Conservation (phyloP, 2,329 filamentous ascomycete species). For the Chaetomiaceae sp. region DNA sequence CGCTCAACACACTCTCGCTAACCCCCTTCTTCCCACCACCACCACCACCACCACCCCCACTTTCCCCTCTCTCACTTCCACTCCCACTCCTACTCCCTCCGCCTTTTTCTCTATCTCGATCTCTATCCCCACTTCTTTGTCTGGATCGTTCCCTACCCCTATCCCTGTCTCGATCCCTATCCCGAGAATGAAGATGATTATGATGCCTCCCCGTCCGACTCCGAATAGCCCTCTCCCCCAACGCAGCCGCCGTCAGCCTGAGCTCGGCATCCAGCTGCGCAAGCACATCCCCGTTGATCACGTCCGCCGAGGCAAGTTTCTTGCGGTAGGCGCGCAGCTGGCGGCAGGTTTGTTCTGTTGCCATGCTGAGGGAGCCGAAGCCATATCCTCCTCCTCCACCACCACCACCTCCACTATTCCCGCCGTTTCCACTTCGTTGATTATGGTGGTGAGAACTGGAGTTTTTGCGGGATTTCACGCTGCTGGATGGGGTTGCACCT, state of each 20-base stretch:
- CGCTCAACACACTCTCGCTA: slow-evolving; percentile 56
- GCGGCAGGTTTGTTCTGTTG: slow-evolving; percentile 61
- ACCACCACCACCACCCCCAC: neutral
- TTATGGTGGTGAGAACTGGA: slow-evolving; percentile 32
- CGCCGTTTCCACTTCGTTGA: neutral
- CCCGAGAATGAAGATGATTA: neutral
- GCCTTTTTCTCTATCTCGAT: no score
- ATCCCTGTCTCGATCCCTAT: slow-evolving; percentile 26
- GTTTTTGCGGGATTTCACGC: slow-evolving; percentile 42
- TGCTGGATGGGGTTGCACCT: slow-evolving; percentile 32
- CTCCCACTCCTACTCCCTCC: no score
- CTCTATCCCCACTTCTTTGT: no score
- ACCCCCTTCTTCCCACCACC: slow-evolving; percentile 34
- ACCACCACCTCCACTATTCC: neutral
- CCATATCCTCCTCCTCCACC: slow-evolving; percentile 29
- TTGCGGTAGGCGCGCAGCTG: slow-evolving; percentile 59
- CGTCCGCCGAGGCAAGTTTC: slow-evolving; percentile 52
- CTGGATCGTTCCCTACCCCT: no score
- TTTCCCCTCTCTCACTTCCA: no score
- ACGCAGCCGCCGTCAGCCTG: slow-evolving; percentile 56
- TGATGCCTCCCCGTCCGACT: slow-evolving; percentile 30
- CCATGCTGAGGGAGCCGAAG: slow-evolving; percentile 55
- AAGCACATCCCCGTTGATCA: slow-evolving; percentile 54
- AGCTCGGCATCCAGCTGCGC: slow-evolving; percentile 62
- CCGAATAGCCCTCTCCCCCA: slow-evolving; percentile 53